Evolutionary conservation across 176 grass and related monocot species (phyloP).

Genomic region (Aegilops tauschii): DNA sequence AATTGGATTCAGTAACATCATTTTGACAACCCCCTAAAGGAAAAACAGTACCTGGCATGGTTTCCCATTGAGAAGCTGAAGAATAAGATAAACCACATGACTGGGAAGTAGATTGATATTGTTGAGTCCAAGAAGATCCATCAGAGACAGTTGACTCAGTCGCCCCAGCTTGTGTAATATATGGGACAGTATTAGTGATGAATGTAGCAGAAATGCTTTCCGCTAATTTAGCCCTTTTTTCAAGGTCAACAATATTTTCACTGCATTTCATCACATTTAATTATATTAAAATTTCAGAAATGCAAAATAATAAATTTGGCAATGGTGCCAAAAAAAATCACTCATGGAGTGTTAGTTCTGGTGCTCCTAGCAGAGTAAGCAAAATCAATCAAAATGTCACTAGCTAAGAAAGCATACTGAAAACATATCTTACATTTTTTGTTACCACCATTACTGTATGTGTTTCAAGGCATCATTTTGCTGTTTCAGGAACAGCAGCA

Average conservation of each 20-base stretch:
- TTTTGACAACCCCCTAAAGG: slow-evolving; percentile 13
- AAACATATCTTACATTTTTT: not conserved
- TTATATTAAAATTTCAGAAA: slow-evolving; percentile 13
- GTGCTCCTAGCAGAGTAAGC: slow-evolving; percentile 1
- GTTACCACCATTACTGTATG: not conserved
- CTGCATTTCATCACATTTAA: slow-evolving; percentile 46
- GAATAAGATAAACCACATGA: slow-evolving; percentile 38
- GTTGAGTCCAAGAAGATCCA: slow-evolving; percentile 41
- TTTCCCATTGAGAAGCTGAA: slow-evolving; percentile 35
- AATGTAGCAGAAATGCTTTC: slow-evolving; percentile 31
- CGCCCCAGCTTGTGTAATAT: slow-evolving; percentile 10
- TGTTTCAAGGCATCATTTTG: slow-evolving; percentile 8
- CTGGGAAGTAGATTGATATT: slow-evolving; percentile 45
- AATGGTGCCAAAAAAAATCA: not conserved
- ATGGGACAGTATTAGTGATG: slow-evolving; percentile 22
- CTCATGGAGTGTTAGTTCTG: not conserved
- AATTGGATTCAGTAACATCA: slow-evolving; percentile 21
- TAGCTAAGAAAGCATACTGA: not conserved
- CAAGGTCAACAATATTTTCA: slow-evolving; percentile 16
- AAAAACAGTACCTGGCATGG: slow-evolving; percentile 23
- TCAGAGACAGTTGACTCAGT: slow-evolving; percentile 42
- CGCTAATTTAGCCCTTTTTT: slow-evolving; percentile 32
- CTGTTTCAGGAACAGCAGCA: slow-evolving; percentile 8
- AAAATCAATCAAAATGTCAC: not conserved
- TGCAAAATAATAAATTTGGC: slow-evolving; percentile 17